Base-by-base conservation (phyloP, 805 yeast species). In the Candida easanensis region DNA sequence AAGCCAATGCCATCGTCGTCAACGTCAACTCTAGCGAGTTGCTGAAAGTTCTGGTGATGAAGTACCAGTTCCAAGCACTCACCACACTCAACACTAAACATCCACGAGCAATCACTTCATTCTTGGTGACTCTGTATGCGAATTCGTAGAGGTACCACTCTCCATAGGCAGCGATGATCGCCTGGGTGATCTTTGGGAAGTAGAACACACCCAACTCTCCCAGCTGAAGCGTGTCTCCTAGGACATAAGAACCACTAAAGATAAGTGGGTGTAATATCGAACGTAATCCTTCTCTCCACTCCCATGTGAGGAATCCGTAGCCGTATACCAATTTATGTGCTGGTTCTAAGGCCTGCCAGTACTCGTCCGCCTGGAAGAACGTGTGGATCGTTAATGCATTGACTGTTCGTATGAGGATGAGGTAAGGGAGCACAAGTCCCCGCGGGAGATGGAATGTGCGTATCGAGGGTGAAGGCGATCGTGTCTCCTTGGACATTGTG, bases 301-400 rank as follows among this genome's bases (percentile, higher is more conserved):
- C 99, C 99, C 99, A 93, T 0, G 98, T 88, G 28, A 80, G 59
- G 53, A 79, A 77, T 0, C 99, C 99, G 49, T 82, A 83, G 2
- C 93, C 90, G 60, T 72, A 88, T 0, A 84, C 83, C 28, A 73
- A 66, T 4, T 57, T 44, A 62, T 89, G 96, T 0, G 98, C 99
- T 0, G 97, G 96, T 57, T 93, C 99, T 39, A 93, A 66, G 0
- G 90, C 72, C 64, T 93, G 99, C 80, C 83, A 93, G 64, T 74
- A 93, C 63, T 93, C 99, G 62, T 93, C 99, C 0, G 99, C 91
- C 62, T 93, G 99, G 65, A 93, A 93, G 59, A 80, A 93, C 0
- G 98, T 88, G 42, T 60, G 60, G 5, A 79, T 76, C 1, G 80
- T 61, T 19, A 85, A 57, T 0, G 95, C 77, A 62, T 89, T 88